Evolutionary conservation across 163 green algal species (phyloP).

Genomic region (Scenedesmus sp.): DNA sequence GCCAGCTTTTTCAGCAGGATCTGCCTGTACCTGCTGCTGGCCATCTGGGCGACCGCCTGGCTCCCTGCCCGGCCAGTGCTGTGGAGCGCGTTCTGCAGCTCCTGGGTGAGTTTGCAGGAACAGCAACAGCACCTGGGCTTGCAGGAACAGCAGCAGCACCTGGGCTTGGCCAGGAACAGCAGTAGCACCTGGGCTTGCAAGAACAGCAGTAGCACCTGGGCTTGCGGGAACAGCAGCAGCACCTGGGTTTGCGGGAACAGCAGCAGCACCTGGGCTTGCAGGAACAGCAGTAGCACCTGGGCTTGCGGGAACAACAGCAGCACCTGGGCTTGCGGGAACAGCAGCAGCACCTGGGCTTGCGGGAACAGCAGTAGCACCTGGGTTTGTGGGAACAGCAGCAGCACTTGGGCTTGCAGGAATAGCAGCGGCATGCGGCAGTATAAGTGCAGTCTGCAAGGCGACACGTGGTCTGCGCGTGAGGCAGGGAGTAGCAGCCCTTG

Average conservation of each 20-base stretch:
- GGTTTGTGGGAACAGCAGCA: too few relatives aligned
- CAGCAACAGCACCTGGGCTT: background rate
- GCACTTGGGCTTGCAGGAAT: background rate
- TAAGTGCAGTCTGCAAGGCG: too few relatives aligned
- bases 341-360: too few relatives aligned
- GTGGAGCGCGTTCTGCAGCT: constrained; percentile 9
- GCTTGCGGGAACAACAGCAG: too few relatives aligned
- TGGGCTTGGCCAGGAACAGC: background rate
- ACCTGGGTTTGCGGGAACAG: background rate
- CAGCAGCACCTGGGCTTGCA: background rate
- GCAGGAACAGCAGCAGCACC: background rate
- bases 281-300: background rate
- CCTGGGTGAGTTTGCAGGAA: background rate
- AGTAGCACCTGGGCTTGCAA: background rate
- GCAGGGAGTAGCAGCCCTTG: background rate
- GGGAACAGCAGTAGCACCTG: too few relatives aligned
- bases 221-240: too few relatives aligned
- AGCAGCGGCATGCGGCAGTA: background rate
- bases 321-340: too few relatives aligned
- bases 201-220: background rate
- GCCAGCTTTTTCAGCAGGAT: constrained; percentile 6
- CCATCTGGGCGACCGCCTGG: background rate
- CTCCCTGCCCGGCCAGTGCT: constrained; percentile 5
- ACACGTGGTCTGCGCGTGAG: too few relatives aligned
- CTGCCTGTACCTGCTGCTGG: background rate